Conservation (phyloP, 371 early-diverging fungal genomes). For the Haplosporangium sp. region DNA sequence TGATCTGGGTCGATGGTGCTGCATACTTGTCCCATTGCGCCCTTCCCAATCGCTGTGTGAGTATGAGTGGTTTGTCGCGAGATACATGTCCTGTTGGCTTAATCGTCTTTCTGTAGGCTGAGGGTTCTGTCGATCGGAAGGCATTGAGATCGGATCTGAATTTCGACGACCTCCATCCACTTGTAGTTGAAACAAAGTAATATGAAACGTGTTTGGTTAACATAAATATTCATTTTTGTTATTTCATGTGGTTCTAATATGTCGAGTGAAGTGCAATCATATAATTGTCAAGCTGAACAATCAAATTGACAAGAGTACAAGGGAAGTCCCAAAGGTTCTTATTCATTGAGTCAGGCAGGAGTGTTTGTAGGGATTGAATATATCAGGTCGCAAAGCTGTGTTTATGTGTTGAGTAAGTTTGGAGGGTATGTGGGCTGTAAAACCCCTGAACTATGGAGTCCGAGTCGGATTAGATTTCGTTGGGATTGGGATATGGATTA, state of each 20-base stretch:
- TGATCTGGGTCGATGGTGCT: conserved; percentile 3
- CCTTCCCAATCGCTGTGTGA: conserved; percentile 14
- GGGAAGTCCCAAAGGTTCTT: too few species aligned
- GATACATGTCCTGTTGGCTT: conserved; percentile 39
- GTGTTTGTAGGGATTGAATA: too few species aligned
- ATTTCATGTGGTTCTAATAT: background rate
- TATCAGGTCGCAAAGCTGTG: too few species aligned
- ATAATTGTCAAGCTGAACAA: too few species aligned
- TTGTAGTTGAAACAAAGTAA: background rate
- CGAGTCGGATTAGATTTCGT: too few species aligned
- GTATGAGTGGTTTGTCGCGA: conserved; percentile 5
- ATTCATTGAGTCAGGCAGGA: too few species aligned
- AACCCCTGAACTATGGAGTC: too few species aligned
- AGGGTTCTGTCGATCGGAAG: conserved; percentile 22
- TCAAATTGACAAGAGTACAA: too few species aligned
- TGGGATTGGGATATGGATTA: too few species aligned
- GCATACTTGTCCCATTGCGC: conserved; percentile 16
- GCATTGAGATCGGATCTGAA: conserved; percentile 24
- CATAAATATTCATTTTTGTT: background rate
- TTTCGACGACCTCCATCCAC: conserved; percentile 25
- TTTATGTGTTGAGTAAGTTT: too few species aligned
- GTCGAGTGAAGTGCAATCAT: too few species aligned
- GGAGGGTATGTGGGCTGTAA: too few species aligned
- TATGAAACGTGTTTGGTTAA: background rate
- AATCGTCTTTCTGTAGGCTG: conserved; percentile 27